Base-by-base conservation (phyloP, 805 yeast genomes). In the Yarrowia bubula region DNA sequence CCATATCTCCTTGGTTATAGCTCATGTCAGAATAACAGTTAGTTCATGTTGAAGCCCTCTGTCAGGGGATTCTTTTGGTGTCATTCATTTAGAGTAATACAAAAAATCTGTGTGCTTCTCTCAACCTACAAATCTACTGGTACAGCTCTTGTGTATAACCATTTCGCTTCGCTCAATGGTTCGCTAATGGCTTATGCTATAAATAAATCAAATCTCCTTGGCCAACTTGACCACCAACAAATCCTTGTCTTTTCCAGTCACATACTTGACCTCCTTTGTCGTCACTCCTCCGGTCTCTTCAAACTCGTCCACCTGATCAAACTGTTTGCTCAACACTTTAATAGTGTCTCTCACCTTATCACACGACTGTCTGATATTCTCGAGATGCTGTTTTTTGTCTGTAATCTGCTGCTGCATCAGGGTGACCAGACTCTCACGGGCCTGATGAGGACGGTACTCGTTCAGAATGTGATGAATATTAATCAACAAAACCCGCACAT, bases 361-460 rank as follows among this genome's bases (percentile, higher is more conserved):
- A 69, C 84, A 81, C 1, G 77, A 73, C 43, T 72, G 68, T 37
- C 78, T 75, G 35, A 82, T 78, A 13, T 74, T 73, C 41, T 72
- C 75, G 15, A 74, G 70, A 15, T 71, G 69, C 39, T 65, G 66
- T 14, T 68, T 66, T 33, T 70, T 67, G 32, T 68, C 67, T n/a
- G 66, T 69, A 38, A 93, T 83, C 71, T 89, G 92, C 63, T 84
- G 87, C 70, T 83, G 85, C 73, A 90, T 76, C 64, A 88, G 78
- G 80, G 90, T 80, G 47, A 92, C 90, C 68, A 95, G 79, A 58
- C 92, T 87, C 71, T 95, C 99, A 62, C 98, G 81, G 3, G 96
- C 88, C 73, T 95, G 99, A 75, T 95, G 98, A 2, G 98, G 95
- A 67, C 99, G 80, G 75, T 95, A 95, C 62, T 92, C 92, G 74